Base-by-base conservation (phyloP, 257 asterid species). In the Solanum pimpinellifolium region DNA sequence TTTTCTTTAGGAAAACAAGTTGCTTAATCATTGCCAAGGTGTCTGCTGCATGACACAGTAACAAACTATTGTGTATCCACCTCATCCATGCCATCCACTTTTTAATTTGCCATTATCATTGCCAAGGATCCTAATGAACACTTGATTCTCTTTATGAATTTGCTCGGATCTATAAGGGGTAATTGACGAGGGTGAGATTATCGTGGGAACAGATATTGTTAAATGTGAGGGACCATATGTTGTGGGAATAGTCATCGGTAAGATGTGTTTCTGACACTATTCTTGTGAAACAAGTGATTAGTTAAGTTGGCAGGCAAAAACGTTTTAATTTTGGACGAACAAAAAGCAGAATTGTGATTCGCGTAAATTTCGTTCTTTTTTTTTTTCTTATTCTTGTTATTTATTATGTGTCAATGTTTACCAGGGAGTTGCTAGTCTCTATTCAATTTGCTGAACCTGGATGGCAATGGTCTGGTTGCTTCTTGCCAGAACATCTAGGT, bases 381-480 rank as follows among this genome's bases (percentile, higher is more conserved):
- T 85, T 39, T 41, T 70, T 60, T 37, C 87, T 39, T 70, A 15
- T 60, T 76, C 85, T 60, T 70, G 86, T 86, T 25, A 86, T 31
- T 80, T 62, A 12, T 74, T 29, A 14, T 82, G 86, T 74, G 65
- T 89, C 78, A 12, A 73, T 83, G 11, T 86, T 68, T 88, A 89
- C 60, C 94, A 97, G 99, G 94, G 99, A 95, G 49, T 90, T 95
- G 72, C 90, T 94, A 88, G 93, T 97, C 86, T 94, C 97, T 31
- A 89, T 97, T 84, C 94, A 96, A 75, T 93, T 97, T 87, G 94
- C 92, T 83, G 99, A 93, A 88, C 98, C 98, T 86, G 98, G 99
- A 87, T 95, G 98, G 96, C 98, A 97, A 93, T 97, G 98, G 98
- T 97, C 99, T 59, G 99, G 99, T 59, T 93, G 97, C 91, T 97